Evolutionary conservation across 306 rosid species (phyloP), one percentile per base, ranked within the genome.

Genomic region (Quercus rubra): DNA sequence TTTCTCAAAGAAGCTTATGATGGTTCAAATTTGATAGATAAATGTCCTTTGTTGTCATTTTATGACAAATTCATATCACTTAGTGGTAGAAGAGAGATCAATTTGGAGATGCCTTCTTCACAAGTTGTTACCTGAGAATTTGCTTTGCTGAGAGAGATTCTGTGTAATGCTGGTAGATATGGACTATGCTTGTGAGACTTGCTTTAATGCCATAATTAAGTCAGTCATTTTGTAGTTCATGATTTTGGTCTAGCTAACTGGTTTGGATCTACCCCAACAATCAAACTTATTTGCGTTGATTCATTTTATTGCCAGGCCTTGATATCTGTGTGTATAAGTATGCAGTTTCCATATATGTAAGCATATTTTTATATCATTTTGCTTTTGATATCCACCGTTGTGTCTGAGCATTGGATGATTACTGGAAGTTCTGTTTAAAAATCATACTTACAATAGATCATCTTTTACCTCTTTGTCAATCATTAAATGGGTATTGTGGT

Each of bases 1-100:
- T 83, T 91, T 70, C 92, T 90, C 46, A 91, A 90, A 82, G 97
- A 91, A 56, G 94, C 79, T 28, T 93, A 91, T 70, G 80, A 80
- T 35, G 90, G 97, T 68, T 82, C 91, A 55, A 82, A 77, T 71
- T 82, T 91, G 87, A 52, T 71, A 23, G 88, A 80, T 55, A 91
- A 93, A 85, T 88, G 84, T 57, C 91, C 97, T 71, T 61, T 90
- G 77, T 78, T 83, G 80, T 79, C 82, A 70, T 89, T 79, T 73
- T 27, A 81, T 78, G 88, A 80, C 74, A 87, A 86, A 77, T 87
- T 90, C 70, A 73, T 80, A 58, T 84, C 84, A 57, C 92, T 91
- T 59, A 68, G 87, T 13, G 97, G 98, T 49, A 86, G 94, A 77
- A 81, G 78, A 85, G 94, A 82, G 76, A 78, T 55, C 73, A 86